These are phyloP conservation scores for Phoenix dactylifera DNA, from an alignment of 176 grass and related monocot genomes.

Conservation along the genomic window DNA sequence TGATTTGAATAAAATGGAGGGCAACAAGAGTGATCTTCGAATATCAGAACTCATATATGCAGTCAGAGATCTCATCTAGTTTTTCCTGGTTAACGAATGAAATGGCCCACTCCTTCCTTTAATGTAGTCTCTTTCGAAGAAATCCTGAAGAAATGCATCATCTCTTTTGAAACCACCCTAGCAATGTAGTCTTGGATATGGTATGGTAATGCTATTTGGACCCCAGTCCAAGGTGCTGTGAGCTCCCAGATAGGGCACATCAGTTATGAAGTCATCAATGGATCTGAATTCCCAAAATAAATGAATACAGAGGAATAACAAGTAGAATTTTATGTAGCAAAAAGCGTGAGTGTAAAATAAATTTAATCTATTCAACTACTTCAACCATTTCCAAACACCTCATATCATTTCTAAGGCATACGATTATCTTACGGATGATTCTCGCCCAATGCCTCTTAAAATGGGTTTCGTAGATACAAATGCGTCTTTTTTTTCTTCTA, in stretches of 20 bases:
- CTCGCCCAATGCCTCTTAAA: background rate
- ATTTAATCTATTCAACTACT: background rate
- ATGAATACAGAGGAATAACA: too few relatives aligned
- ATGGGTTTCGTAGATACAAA: background rate
- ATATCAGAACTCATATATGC: constrained; percentile 23
- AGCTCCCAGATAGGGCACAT: constrained; percentile 35
- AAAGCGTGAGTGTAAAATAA: too few relatives aligned
- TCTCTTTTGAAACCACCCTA: constrained; percentile 30
- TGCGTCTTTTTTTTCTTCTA: too few relatives aligned
- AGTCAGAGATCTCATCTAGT: constrained; percentile 19
- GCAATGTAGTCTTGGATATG: constrained; percentile 35
- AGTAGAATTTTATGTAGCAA: too few relatives aligned
- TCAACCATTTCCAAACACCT: background rate
- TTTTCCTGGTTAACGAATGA: constrained; percentile 36
- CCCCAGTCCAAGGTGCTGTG: constrained; percentile 25
- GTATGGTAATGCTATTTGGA: constrained; percentile 6
- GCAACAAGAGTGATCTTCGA: too few relatives aligned
- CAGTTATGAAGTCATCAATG: too few relatives aligned
- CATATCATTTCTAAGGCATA: background rate
- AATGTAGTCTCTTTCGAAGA: background rate
- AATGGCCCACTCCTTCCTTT: constrained; percentile 29
- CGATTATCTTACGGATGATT: background rate
- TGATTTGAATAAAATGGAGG: too few relatives aligned
- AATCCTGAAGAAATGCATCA: constrained; percentile 30
- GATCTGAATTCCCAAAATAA: too few relatives aligned